These are phyloP conservation scores for Acacia concinna DNA, from an alignment of 331 rosid species.

Conservation along the genomic window DNA sequence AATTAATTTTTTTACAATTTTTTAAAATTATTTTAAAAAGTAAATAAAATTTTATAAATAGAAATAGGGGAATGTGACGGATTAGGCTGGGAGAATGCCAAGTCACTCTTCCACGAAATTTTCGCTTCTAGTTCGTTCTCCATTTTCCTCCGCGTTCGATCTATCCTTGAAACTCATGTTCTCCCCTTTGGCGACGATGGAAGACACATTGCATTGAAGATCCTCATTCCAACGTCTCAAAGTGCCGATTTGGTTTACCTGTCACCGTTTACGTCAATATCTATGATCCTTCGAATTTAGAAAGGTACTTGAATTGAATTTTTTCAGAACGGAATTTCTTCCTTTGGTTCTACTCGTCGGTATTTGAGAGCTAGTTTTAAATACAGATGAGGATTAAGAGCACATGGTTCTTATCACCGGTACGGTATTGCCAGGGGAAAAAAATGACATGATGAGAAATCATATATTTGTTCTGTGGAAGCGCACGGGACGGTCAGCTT, in stretches of 20 bases:
- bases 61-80: no score
- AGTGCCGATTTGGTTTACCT: neutral
- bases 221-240: slow-evolving; percentile 2
- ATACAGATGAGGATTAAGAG: slow-evolving; percentile 21
- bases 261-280: neutral
- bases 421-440: neutral
- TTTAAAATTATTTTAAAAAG: no score
- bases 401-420: neutral
- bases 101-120: neutral
- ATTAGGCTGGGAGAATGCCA: neutral
- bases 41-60: no score
- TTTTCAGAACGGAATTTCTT: neutral
- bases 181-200: neutral
- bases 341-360: neutral
- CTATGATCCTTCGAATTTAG: slow-evolving; percentile 1
- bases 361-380: neutral
- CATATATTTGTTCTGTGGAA: neutral
- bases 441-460: neutral
- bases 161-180: slow-evolving; percentile 3
- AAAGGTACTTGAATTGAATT: slow-evolving; percentile 29
- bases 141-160: neutral
- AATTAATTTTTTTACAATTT: no score
- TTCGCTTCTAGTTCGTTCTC: slow-evolving; percentile 19
- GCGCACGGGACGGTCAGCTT: neutral
- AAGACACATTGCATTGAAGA: slow-evolving; percentile 1